phyloP scores from a whole-genome alignment of 2,329 filamentous ascomycete genomes.

The Cytospora piceicola region DNA sequence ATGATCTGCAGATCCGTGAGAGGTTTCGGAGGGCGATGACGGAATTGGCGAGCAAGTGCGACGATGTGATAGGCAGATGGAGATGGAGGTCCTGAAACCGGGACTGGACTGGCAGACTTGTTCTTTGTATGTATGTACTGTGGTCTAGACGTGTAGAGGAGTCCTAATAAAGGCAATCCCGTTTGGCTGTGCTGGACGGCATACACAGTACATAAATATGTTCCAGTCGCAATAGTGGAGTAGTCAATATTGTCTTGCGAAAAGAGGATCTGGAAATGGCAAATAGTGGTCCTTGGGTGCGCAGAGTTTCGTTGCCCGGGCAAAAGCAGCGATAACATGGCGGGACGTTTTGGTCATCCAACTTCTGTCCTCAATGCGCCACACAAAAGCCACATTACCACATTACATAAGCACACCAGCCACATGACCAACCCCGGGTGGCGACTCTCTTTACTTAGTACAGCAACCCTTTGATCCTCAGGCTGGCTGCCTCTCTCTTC shows the following conservation, averaged over 20 bases:
- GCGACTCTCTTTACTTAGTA: too few species aligned
- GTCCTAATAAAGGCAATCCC: background rate
- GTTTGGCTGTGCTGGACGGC: background rate
- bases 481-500: too few species aligned
- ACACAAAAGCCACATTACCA: background rate
- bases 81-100: background rate
- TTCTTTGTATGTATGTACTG: background rate
- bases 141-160: background rate
- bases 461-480: too few species aligned
- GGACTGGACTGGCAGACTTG: background rate
- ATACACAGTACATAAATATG: constrained; percentile 8
- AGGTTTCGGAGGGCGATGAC: background rate
- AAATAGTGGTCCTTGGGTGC: constrained; percentile 17
- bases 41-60: background rate
- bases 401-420: too few species aligned
- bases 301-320: constrained; percentile 14
- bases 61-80: background rate
- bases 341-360: background rate
- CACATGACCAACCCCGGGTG: constrained; percentile 3
- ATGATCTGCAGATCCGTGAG: background rate
- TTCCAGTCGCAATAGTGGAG: constrained; percentile 14
- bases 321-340: constrained; percentile 4
- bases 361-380: too few species aligned
- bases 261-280: constrained; percentile 1
- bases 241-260: constrained; percentile 22